Evolutionary conservation across 129 eudicot genomes (phyloP), one percentile per base, ranked within the genome.

Genomic region (Lactuca saligna): DNA sequence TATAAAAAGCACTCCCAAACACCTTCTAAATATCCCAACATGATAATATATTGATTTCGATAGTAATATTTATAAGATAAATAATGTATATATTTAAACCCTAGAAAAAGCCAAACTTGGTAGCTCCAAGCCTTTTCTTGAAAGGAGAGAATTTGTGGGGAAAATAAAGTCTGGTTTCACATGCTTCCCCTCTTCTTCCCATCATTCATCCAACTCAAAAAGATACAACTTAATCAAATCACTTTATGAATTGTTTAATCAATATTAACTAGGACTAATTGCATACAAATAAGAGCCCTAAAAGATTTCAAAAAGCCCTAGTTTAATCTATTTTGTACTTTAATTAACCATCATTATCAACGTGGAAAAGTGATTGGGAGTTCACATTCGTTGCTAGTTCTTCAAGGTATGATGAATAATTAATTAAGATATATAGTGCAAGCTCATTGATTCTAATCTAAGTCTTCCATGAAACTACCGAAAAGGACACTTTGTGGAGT

Each of bases 131-230:
- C 51, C 69, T 68, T 75, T 69, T 69, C 41, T 61, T 42, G 71
- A 53, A 69, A 76, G 57, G 71, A 62, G 81, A 62, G 37, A 76
- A 39, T 53, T 41, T 69, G 75, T 69, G 56, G 74, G 74, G 69
- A 50, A 25, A 50, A 38, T 65, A 68, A 68, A 68, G 75, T 29
- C 69, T 42, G 41, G 16, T 16, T 15, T 69, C 81, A 76, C 81
- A 76, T 76, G 81, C 81, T 76, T 76, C 81, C 71, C 75, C 81
- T 76, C 71, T 62, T 62, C 59, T 62, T 54, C 75, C 71, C 81
- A 76, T 76, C 75, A 76, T 76, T 61, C 81, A 62, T 61, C 81
- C 81, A 76, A 76, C 81, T 61, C 65, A 76, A 76, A 76, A 69
- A 42, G 75, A 33, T 62, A 41, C 65, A 69, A 54, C 57, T 69